These are phyloP conservation scores for Stereocaulon alpinum DNA, from an alignment of 495 filamentous ascomycete species.

Conservation along the genomic window DNA sequence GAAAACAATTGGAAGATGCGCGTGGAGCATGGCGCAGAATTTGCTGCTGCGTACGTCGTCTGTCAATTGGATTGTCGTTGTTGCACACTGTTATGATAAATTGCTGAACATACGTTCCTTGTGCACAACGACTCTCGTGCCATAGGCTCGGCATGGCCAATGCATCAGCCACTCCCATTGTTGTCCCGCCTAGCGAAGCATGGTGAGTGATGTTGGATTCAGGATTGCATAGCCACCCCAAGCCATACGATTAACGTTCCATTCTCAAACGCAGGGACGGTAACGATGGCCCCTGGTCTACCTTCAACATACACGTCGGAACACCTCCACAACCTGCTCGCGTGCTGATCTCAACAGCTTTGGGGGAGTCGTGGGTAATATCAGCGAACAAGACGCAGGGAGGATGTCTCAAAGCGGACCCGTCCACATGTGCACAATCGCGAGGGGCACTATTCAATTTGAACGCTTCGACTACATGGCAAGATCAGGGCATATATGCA, in stretches of 20 bases:
- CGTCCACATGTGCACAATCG: conserved; percentile 33
- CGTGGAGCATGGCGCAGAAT: background rate
- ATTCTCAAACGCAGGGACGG: conserved; percentile 24
- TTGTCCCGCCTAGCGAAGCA: conserved; percentile 18
- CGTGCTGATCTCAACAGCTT: conserved; percentile 28
- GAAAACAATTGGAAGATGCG: background rate
- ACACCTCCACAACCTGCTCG: conserved; percentile 29
- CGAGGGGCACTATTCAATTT: conserved; percentile 40
- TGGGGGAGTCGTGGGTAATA: conserved; percentile 27
- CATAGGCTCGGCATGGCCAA: conserved; percentile 6
- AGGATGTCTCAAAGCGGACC: conserved; percentile 29
- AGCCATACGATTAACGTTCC: background rate
- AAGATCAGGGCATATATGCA: conserved; percentile 31
- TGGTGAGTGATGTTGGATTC: conserved; percentile 14
- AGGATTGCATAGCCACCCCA: background rate
- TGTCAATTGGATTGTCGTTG: background rate
- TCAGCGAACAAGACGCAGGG: conserved; percentile 23
- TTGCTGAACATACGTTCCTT: background rate
- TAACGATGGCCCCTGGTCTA: conserved; percentile 34
- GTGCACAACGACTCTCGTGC: background rate
- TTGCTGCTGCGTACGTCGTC: background rate
- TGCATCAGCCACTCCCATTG: conserved; percentile 13
- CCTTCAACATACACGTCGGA: conserved; percentile 30
- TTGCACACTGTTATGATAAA: background rate
- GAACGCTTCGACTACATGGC: conserved; percentile 40